phyloP scores from a whole-genome alignment of 352 stramenopile genomes.

The Pythium aquatile region DNA sequence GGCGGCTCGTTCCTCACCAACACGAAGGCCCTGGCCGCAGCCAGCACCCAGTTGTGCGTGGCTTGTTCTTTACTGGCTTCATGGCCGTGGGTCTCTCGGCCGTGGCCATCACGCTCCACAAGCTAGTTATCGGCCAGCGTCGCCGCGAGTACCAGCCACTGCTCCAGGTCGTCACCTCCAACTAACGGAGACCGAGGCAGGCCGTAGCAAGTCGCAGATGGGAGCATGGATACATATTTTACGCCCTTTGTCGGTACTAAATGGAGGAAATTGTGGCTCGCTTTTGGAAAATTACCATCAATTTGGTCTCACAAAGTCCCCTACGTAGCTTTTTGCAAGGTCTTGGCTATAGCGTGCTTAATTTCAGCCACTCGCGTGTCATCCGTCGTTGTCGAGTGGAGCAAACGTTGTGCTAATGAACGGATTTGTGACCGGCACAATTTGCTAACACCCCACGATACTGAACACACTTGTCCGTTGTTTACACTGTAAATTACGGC shows the following conservation, averaged over 20 bases:
- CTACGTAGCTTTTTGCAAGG: background rate
- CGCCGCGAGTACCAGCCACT: constrained; percentile 26
- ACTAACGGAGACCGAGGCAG: background rate
- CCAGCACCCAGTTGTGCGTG: constrained; percentile 1
- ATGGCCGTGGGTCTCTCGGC: constrained; percentile 6
- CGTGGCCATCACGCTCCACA: constrained; percentile 22
- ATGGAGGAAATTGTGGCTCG: background rate
- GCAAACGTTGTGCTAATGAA: background rate
- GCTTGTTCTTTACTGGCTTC: constrained; percentile 1
- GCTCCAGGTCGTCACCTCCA: constrained; percentile 14
- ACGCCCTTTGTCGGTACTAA: background rate
- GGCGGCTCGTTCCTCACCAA: background rate
- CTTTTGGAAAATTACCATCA: background rate
- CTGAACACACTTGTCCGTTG: background rate
- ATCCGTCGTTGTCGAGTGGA: background rate
- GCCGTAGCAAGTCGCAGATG: background rate
- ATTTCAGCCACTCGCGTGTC: background rate
- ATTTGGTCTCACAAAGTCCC: background rate
- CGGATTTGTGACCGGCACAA: background rate
- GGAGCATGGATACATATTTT: background rate
- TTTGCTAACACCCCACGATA: background rate
- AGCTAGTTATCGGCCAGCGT: constrained; percentile 13
- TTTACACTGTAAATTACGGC: background rate
- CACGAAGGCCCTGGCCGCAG: constrained; percentile 10
- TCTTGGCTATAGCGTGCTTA: background rate